A percentile compares a stretch with the other conserved stretches of the same genome.
phyloP scores from a whole-genome alignment of 2,329 filamentous ascomycete species.

The Xylariales sp. region DNA sequence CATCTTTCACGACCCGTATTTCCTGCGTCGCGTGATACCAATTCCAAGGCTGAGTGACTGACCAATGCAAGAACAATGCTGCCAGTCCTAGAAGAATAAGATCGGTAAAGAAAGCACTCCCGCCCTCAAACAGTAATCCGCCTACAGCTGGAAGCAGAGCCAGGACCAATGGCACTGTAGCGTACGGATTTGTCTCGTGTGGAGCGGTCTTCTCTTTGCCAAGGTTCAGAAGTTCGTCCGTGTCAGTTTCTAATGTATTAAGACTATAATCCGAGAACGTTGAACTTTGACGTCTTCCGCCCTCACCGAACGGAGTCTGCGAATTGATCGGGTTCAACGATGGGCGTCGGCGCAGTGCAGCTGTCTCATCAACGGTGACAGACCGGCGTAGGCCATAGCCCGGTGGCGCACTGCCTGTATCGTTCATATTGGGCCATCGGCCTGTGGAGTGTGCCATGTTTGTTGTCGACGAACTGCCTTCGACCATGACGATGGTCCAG shows the following conservation, averaged over 20 bases:
- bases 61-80: slow-evolving; percentile 88
- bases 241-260: slow-evolving; percentile 62
- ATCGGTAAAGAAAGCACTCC: slow-evolving; percentile 79
- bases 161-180: slow-evolving; percentile 76
- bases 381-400: slow-evolving; percentile 37
- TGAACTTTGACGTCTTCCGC: slow-evolving; percentile 62
- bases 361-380: slow-evolving; percentile 32
- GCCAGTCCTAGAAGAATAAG: slow-evolving; percentile 75
- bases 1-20: slow-evolving; percentile 46
- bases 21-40: slow-evolving; percentile 73
- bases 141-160: slow-evolving; percentile 83
- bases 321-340: slow-evolving; percentile 11
- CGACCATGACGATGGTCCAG: slow-evolving; percentile 26
- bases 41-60: slow-evolving; percentile 81
- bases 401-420: slow-evolving; percentile 17
- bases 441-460: slow-evolving; percentile 14
- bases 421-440: slow-evolving; percentile 10
- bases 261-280: slow-evolving; percentile 73
- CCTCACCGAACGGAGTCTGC: slow-evolving; percentile 25
- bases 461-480: slow-evolving; percentile 18
- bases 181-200: slow-evolving; percentile 63
- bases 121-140: slow-evolving; percentile 80
- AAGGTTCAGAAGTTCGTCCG: slow-evolving; percentile 65
- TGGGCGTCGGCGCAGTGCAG: slow-evolving; percentile 18
- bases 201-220: slow-evolving; percentile 29